These are phyloP conservation scores for Peronospora belbahrii DNA, from an alignment of 352 stramenopile genomes.

Conservation along the genomic window DNA sequence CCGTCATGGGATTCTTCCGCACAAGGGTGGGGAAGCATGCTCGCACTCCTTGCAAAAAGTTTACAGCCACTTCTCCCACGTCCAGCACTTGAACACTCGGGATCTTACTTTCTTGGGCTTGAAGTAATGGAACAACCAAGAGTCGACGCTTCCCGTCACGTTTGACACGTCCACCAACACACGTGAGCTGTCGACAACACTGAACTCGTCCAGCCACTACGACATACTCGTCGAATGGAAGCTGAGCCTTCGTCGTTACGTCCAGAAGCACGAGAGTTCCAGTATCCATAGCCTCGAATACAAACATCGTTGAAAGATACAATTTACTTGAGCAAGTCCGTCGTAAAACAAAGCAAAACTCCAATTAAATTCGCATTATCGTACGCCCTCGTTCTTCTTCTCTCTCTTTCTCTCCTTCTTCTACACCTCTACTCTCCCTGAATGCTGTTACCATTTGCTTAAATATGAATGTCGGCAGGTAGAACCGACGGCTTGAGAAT, in stretches of 20 bases:
- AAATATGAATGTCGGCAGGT: slow-evolving; percentile 82
- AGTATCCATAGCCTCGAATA: slow-evolving; percentile 27
- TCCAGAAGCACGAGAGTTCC: slow-evolving; percentile 26
- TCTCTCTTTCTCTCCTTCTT: neutral
- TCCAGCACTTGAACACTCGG: slow-evolving; percentile 44
- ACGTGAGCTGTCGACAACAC: slow-evolving; percentile 42
- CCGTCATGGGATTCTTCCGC: slow-evolving; percentile 36
- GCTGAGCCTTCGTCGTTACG: slow-evolving; percentile 33
- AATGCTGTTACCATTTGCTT: slow-evolving; percentile 29
- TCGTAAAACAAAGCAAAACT: slow-evolving; percentile 6
- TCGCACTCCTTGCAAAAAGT: slow-evolving; percentile 43
- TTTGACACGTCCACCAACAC: slow-evolving; percentile 50
- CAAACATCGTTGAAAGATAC: slow-evolving; percentile 45
- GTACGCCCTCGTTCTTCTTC: neutral
- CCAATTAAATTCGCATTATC: slow-evolving; percentile 14
- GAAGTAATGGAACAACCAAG: slow-evolving; percentile 39
- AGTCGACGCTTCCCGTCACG: slow-evolving; percentile 31
- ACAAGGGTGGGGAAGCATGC: slow-evolving; percentile 64
- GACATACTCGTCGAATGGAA: slow-evolving; percentile 53
- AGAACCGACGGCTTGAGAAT: slow-evolving; percentile 79
- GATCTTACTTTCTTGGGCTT: neutral
- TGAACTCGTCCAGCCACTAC: slow-evolving; percentile 41
- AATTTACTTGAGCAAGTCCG: neutral
- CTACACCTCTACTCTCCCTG: neutral
- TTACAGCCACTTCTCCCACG: slow-evolving; percentile 44